Base-by-base conservation (phyloP, 179 eudicot species). In the Spergularia azorica region DNA sequence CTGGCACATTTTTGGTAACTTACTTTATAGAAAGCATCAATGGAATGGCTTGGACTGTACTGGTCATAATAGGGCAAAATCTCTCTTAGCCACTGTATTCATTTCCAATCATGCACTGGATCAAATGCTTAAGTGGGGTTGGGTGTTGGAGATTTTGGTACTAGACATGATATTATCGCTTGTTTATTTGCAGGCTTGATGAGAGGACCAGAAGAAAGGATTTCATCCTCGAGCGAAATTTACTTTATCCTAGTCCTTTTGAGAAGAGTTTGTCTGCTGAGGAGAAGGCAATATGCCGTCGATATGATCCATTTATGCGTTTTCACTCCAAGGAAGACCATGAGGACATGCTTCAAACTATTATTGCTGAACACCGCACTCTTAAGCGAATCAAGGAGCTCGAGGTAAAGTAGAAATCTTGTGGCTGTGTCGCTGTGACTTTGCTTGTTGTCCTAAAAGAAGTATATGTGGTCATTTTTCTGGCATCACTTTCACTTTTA, bases 191-290 rank as follows among this genome's bases (percentile, higher is more conserved):
- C 74, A 87, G 89, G 83, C 86, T 86, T 64, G 86, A 86, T 74
- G 91, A 86, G 75, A 86, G 91, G 81, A 79, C 81, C 60, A 83
- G 88, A 64, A 81, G 91, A 77, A 88, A 86, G 85, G 88, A 86
- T 75, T 88, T 88, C 76, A 81, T 88, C 36, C 72, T 86, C 11
- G 88, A 88, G 79, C 86, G 91, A 76, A 79, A 83, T 76, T 83
- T 88, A 83, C 88, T 88, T 51, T 73, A 83, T 79, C 86, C 85
- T 63, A 84, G 74, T 82, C 77, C 87, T 61, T 76, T 86, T 62
- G 89, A 88, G 79, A 83, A 83, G 80, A 76, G 77, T 63, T 71
- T 88, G 67, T 68, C 87, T 48, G 82, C 83, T 32, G 88, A 88
- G 71, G 89, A 86, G 82, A 88, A 76, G 70, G 84, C 80, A 55